Evolutionary conservation across 768 basidiomycete species (phyloP), one percentile per base, ranked within the genome.

Genomic region (Auriscalpium microsporum): DNA sequence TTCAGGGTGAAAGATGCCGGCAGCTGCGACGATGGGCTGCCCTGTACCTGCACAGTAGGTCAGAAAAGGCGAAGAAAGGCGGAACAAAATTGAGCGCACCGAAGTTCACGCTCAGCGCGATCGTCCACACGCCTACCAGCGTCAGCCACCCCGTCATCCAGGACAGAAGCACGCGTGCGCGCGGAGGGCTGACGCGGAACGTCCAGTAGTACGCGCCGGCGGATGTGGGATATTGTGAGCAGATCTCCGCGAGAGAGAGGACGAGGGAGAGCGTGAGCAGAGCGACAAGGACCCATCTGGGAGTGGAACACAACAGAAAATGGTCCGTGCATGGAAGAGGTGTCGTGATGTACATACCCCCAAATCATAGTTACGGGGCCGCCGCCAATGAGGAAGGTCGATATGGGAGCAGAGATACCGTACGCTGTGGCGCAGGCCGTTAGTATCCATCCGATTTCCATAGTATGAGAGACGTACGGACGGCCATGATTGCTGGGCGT

Each of bases 61-160:
- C 13, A 48, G 48, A 33, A 48, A 16, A 33, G 9, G 19, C 28
- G 21, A 23, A 33, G 33, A 13, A 4, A 7, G n/a, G 21, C 7
- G 8, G 10, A 33, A 14, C 38, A 19, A 55, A 34, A 52, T 8
- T n/a, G 28, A 10, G 56, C 36, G 34, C 48, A 66, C 81, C 81
- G 62, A 86, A 86, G 4, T 78, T 81, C 7, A 83, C 83, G 10
- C 82, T 83, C 38, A 85, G 62, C n/a, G 80, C 78, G 55, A 81
- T 74, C 0, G 80, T 86, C 83, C 84, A 86, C 13, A 84, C 80
- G 23, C 84, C 84, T 33, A 83, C 82, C 62, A 84, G 71, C 1
- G 79, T 82, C 16, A 86, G 68, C 84, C 84, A 87, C 7, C 84
- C 84, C 54, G 81, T 81, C 48, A 86, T 78, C 79, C 84, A 86